These are phyloP conservation scores for Alternaria triticimaculans DNA, from an alignment of 2,329 filamentous ascomycete genomes.

Conservation along the genomic window DNA sequence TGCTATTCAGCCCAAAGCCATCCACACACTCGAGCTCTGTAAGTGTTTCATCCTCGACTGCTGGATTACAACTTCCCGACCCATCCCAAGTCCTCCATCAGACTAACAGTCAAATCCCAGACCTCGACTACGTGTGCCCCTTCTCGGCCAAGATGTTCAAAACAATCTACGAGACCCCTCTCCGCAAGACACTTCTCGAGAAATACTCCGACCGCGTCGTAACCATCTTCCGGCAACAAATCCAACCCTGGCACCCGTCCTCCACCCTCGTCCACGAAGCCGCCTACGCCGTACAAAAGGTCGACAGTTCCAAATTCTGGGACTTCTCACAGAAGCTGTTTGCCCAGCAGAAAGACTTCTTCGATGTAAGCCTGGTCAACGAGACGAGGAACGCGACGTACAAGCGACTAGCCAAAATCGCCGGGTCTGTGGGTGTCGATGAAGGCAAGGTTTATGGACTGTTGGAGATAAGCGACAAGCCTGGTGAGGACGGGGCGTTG, in stretches of 20 bases:
- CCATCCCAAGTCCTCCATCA: background rate
- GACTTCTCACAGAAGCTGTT: constrained; percentile 75
- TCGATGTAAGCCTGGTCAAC: constrained; percentile 82
- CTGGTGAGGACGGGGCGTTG: constrained; percentile 69
- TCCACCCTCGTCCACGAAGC: constrained; percentile 76
- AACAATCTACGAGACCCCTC: constrained; percentile 68
- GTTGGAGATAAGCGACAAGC: constrained; percentile 72
- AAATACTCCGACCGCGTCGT: constrained; percentile 68
- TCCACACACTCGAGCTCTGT: constrained; percentile 64
- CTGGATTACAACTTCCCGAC: background rate
- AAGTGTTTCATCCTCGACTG: constrained; percentile 18
- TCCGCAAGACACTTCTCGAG: constrained; percentile 71
- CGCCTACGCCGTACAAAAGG: constrained; percentile 76
- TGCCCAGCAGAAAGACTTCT: constrained; percentile 75
- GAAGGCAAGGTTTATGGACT: constrained; percentile 72
- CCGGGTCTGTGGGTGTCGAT: constrained; percentile 70
- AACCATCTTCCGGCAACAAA: constrained; percentile 86
- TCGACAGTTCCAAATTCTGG: constrained; percentile 78
- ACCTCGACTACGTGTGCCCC: constrained; percentile 92
- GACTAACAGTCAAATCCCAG: constrained; percentile 41
- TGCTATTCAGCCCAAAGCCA: constrained; percentile 50
- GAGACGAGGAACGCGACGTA: constrained; percentile 89
- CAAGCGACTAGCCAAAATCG: constrained; percentile 76
- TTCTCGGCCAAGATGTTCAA: constrained; percentile 77
- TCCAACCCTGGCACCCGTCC: constrained; percentile 94